These are phyloP conservation scores for Cynara cardunculus DNA, from an alignment of 129 eudicot species.

Conservation along the genomic window DNA sequence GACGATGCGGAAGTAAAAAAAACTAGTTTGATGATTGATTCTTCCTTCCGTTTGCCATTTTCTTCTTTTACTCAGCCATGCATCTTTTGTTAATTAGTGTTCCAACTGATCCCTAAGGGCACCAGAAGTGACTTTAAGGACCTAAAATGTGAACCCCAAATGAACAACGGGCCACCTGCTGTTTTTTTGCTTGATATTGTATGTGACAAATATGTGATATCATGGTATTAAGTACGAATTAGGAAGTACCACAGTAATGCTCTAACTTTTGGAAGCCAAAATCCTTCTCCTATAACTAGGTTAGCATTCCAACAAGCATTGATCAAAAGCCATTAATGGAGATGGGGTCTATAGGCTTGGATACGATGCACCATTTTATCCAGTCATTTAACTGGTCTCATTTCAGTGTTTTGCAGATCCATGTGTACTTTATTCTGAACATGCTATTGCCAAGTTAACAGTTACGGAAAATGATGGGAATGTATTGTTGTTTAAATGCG, in stretches of 20 bases:
- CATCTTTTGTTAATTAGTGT: background rate
- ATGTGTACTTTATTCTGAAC: background rate
- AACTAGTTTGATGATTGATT: background rate
- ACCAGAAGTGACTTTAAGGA: background rate
- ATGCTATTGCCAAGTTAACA: background rate
- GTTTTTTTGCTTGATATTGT: background rate
- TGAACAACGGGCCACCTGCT: background rate
- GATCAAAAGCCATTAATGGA: too few relatives aligned
- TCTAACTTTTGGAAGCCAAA: background rate
- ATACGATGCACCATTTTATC: background rate
- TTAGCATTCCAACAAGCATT: too few relatives aligned
- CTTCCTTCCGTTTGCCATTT: background rate
- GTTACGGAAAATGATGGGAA: background rate
- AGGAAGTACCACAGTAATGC: background rate
- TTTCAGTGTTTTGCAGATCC: background rate
- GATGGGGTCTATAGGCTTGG: background rate
- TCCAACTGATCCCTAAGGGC: background rate
- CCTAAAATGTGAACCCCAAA: background rate
- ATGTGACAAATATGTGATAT: background rate
- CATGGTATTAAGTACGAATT: background rate
- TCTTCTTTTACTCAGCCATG: background rate
- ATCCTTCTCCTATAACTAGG: too few relatives aligned
- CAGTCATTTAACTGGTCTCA: background rate
- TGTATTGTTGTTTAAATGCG: background rate
- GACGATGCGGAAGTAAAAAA: too few relatives aligned